Percentiles rank a stretch among this genome's conserved stretches.
These are phyloP conservation scores for Chaetomium fimeti DNA, from an alignment of 495 filamentous ascomycete genomes.

Conservation along the genomic window DNA sequence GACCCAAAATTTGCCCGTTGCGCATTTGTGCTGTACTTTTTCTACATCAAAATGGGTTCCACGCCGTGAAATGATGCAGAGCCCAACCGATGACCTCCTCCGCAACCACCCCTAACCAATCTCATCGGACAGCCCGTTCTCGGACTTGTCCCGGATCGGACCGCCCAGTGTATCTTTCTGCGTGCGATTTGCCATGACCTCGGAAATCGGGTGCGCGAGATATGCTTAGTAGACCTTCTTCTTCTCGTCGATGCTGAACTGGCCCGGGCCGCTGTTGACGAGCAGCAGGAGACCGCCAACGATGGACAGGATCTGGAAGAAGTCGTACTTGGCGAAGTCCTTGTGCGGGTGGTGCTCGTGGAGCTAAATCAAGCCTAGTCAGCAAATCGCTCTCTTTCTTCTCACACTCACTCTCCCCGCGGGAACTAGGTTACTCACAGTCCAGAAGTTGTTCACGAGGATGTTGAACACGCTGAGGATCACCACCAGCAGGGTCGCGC, in stretches of 20 bases:
- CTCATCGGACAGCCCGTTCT: not conserved
- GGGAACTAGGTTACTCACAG: constrained; percentile 58
- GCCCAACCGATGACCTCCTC: not conserved
- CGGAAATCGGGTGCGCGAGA: not conserved
- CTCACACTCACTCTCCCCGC: not conserved
- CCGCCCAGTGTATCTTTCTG: not conserved
- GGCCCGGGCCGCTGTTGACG: constrained; percentile 96
- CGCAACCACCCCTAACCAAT: not conserved
- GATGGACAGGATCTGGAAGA: constrained; percentile 99
- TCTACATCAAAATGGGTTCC: constrained; percentile 16
- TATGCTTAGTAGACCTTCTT: constrained; percentile 79
- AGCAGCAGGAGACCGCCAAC: constrained; percentile 93
- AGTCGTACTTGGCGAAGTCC: constrained; percentile 99
- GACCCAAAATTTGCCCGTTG: not conserved
- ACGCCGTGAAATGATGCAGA: constrained; percentile 5
- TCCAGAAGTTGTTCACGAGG: constrained; percentile 99
- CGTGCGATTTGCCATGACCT: not conserved
- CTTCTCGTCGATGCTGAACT: constrained; percentile 98
- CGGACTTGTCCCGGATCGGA: not conserved
- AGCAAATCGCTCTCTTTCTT: not conserved
- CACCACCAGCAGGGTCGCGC: constrained; percentile 87
- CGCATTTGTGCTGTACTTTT: constrained; percentile 13
- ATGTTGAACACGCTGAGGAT: constrained; percentile 96
- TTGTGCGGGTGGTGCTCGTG: constrained; percentile 98
- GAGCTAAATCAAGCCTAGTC: constrained; percentile 56